phyloP scores from a whole-genome alignment of 2,329 filamentous ascomycete genomes.

The Lizonia empirigonia region DNA sequence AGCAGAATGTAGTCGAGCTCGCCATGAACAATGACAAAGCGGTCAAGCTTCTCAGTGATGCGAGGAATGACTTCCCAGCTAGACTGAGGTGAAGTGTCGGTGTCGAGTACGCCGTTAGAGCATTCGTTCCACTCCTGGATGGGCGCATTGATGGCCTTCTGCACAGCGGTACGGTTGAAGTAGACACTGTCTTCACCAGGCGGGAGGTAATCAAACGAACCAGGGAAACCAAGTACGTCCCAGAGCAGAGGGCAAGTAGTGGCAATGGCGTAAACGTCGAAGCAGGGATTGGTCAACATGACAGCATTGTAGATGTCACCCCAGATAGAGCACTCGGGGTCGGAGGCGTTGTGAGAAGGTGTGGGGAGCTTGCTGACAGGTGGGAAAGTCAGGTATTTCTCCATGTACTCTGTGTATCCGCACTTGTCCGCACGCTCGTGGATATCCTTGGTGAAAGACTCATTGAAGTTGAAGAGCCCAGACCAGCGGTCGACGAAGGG shows the following conservation, averaged over 20 bases:
- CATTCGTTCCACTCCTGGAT: conserved; percentile 63
- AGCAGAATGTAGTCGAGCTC: conserved; percentile 71
- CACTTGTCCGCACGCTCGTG: conserved; percentile 61
- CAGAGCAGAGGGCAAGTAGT: conserved; percentile 73
- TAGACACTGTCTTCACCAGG: conserved; percentile 67
- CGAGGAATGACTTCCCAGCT: conserved; percentile 66
- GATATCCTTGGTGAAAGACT: conserved; percentile 60
- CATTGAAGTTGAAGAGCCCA: conserved; percentile 67
- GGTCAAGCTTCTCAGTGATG: conserved; percentile 74
- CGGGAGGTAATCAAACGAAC: conserved; percentile 63
- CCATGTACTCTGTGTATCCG: conserved; percentile 65
- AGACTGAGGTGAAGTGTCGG: conserved; percentile 61
- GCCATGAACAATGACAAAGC: conserved; percentile 75
- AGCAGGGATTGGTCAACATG: conserved; percentile 72
- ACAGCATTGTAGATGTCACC: conserved; percentile 61
- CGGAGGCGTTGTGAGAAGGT: conserved; percentile 52
- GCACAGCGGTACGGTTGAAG: conserved; percentile 73
- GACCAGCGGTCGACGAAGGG: conserved; percentile 67
- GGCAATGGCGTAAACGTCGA: conserved; percentile 75
- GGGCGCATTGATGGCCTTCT: conserved; percentile 70
- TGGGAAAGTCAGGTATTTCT: conserved; percentile 70
- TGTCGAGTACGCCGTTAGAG: conserved; percentile 53
- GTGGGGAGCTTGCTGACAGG: conserved; percentile 65
- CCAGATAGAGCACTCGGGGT: conserved; percentile 64
- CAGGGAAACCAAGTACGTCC: conserved; percentile 72